Evolutionary conservation across 2,329 filamentous ascomycete genomes (phyloP), one percentile per base, ranked within the genome.

Genomic region (Diplocarpon rosae): DNA sequence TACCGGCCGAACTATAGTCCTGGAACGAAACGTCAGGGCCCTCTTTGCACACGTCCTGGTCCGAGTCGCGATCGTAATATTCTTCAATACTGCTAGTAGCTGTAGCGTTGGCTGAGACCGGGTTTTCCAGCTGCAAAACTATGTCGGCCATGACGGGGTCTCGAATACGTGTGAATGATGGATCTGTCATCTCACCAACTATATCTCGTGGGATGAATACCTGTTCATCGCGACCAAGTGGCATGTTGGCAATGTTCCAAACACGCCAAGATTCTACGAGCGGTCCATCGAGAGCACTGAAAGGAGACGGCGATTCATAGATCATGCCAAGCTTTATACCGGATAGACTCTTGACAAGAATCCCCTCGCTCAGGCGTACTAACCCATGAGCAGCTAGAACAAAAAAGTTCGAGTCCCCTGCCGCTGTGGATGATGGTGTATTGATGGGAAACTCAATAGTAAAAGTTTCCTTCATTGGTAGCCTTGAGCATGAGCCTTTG

Each of bases 141-240:
- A 95, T 64, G 54, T 94, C 85, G 40, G 94, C 69, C 50, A 80
- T 73, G 45, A 83, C 71, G 3, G 76, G 65, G 56, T 95, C 85
- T 37, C 84, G 77, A 20, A 89, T 71, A 24, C 85, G 76, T 9
- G 80, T 84, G 62, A 95, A 95, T 46, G 89, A 81, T 12, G 88
- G 85, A 63, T 95, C 90, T 16, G 78, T 76, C 30, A 88, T 75
- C 52, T 85, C 81, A 46, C 83, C 78, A 24, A 87, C 78, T 20
- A 90, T 75, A 46, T 87, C 79, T 17, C 83, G 78, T 37, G 83
- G 74, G 51, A 96, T 75, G 59, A 85, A 85, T 15, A 95, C 78
- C 52, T 82, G 85, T 64, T 96, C 90, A 59, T 96, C 87, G 38
- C 84, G 81, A 3, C 90, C 90, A 3, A 98, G 70, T 1, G 83